Evolutionary conservation across 345 rosid species (phyloP), one percentile per base, ranked within the genome.

Genomic region (Aquilaria malaccensis): DNA sequence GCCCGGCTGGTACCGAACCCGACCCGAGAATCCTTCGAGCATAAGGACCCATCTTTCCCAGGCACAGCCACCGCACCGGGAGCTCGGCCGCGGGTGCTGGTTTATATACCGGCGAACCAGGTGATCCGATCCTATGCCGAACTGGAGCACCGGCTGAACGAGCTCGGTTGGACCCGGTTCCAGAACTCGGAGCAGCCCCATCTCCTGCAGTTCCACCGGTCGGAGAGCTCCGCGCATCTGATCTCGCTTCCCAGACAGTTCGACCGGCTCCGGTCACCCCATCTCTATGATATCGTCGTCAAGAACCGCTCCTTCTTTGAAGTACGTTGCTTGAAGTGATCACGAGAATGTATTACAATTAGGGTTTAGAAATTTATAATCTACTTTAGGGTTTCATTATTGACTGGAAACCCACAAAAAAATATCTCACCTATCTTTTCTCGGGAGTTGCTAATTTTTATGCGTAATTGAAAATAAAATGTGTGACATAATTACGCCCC

Each of bases 141-240:
- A 15, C 85, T 85, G 30, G 87, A 78, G 76, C 79, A 67, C 45
- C 69, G 83, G 31, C 85, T 85, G 51, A 46, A 11, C 2, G 78
- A 82, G 63, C 80, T 85, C 43, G 91, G 91, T 4, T 85, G 91
- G 91, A 80, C 75, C 63, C 91, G 91, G 32, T 85, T 76, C 77
- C 29, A 15, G 59, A 62, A 70, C 72, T 31, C 67, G 4, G 14
- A 49, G 55, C 74, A 66, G 33, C 75, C 85, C 0, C 65, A 77
- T 48, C 81, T 85, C 11, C 70, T 82, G n/a, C 91, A 85, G 50
- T 85, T 82, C 71, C 91, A 85, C 73, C 79, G 69, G 62, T 80
- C 87, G 0, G 74, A 78, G 3, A 12, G 58, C 68, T 76, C 84
- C 0, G 61, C 77, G 11, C 80, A 82, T 61, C 81, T 85, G 55